Evolutionary conservation across 495 filamentous ascomycete genomes (phyloP).

Genomic region (Choiromyces venosus): DNA sequence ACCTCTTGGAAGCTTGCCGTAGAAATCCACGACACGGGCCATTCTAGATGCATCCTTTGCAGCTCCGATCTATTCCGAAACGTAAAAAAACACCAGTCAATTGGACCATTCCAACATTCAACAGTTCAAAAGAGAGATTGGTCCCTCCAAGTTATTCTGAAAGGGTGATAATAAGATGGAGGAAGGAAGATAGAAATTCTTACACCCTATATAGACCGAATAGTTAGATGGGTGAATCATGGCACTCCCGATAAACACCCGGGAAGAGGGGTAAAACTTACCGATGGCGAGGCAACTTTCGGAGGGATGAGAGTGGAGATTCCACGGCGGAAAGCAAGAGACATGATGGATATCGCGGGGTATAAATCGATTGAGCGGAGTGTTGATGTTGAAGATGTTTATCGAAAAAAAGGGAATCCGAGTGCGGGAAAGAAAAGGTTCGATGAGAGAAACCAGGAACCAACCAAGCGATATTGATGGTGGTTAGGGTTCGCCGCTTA

Average conservation of each 20-base stretch:
- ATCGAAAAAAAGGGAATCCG: conserved; percentile 10
- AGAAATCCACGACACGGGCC: conserved; percentile 95
- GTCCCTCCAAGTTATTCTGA: not conserved
- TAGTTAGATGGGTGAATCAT: conserved; percentile 21
- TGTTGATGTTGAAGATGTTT: not conserved
- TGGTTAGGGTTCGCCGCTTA: not conserved
- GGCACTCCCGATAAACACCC: conserved; percentile 3
- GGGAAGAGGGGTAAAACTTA: conserved; percentile 52
- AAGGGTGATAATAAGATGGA: not conserved
- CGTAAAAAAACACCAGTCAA: conserved; percentile 17
- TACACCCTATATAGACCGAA: conserved; percentile 30
- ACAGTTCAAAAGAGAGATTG: not conserved
- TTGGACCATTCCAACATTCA: not conserved
- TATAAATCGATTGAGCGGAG: conserved; percentile 26
- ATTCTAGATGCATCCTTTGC: conserved; percentile 92
- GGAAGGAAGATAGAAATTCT: conserved; percentile 12
- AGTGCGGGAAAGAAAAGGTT: conserved; percentile 39
- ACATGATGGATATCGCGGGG: conserved; percentile 63
- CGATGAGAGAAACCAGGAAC: conserved; percentile 46
- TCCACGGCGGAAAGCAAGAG: conserved; percentile 76
- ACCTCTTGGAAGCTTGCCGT: conserved; percentile 76
- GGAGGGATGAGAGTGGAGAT: conserved; percentile 98
- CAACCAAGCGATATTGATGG: conserved; percentile 31
- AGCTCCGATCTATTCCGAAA: conserved; percentile 58
- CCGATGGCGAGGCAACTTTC: conserved; percentile 94